Evolutionary conservation across 352 stramenopile species (phyloP).

Genomic region (Globisporangium emineosum): DNA sequence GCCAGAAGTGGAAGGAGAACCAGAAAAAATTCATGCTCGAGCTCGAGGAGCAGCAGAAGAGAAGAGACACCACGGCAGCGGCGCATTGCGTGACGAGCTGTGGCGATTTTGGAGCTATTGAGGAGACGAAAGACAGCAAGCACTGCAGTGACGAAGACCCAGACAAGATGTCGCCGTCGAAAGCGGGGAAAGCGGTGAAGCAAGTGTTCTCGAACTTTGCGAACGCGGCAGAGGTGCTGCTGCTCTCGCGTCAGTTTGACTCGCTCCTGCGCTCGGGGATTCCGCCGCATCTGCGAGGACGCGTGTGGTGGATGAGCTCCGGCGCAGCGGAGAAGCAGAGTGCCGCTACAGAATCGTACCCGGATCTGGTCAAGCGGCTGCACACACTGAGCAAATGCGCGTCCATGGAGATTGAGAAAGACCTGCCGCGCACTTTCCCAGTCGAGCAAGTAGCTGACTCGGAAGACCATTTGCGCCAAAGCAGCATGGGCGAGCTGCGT

Average conservation of each 20-base stretch:
- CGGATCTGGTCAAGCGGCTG: slow-evolving; percentile 45
- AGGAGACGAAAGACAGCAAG: background rate
- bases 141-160: slow-evolving; percentile 5
- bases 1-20: slow-evolving; percentile 73
- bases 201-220: slow-evolving; percentile 47
- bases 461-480: slow-evolving; percentile 23
- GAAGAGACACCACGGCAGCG: background rate
- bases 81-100: background rate
- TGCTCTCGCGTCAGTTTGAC: slow-evolving; percentile 66
- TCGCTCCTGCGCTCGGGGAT: slow-evolving; percentile 58
- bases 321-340: slow-evolving; percentile 51
- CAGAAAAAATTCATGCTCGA: slow-evolving; percentile 48
- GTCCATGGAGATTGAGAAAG: slow-evolving; percentile 87
- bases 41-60: background rate
- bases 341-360: slow-evolving; percentile 47
- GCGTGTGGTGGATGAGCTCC: slow-evolving; percentile 84
- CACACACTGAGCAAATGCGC: slow-evolving; percentile 62
- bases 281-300: slow-evolving; percentile 55
- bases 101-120: background rate
- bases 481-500: slow-evolving; percentile 59
- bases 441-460: slow-evolving; percentile 22
- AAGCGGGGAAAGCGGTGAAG: slow-evolving; percentile 36
- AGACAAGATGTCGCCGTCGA: slow-evolving; percentile 24
- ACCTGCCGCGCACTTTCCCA: slow-evolving; percentile 82
- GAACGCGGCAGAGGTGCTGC: slow-evolving; percentile 43